A percentile compares a stretch with the other conserved stretches of the same genome.
These are phyloP conservation scores for Corymbia maculata DNA, from an alignment of 345 rosid genomes.

Conservation along the genomic window DNA sequence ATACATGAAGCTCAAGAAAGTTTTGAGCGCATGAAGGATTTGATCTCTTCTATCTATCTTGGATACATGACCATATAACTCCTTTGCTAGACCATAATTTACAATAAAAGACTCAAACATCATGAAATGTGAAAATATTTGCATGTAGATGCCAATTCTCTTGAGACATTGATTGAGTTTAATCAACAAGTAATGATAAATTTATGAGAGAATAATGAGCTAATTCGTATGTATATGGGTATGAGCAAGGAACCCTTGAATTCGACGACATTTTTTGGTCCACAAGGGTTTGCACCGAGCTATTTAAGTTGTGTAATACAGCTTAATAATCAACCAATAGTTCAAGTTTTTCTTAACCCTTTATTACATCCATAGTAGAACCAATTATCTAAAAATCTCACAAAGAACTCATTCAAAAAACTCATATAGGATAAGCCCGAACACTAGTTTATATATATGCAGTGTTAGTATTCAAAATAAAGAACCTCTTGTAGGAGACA, in stretches of 20 bases:
- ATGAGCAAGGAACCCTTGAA: background rate
- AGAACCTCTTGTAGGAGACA: background rate
- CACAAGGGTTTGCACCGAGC: background rate
- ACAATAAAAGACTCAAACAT: background rate
- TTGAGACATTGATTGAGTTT: background rate
- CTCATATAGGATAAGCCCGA: background rate
- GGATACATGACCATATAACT: background rate
- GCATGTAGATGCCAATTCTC: background rate
- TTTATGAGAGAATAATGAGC: background rate
- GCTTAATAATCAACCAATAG: background rate
- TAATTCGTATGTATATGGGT: background rate
- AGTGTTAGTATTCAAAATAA: background rate
- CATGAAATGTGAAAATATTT: background rate
- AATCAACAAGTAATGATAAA: background rate
- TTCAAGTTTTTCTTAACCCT: background rate
- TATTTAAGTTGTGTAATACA: background rate
- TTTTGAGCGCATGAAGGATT: background rate
- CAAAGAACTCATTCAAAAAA: background rate
- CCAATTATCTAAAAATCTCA: background rate
- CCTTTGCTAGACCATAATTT: background rate
- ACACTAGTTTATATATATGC: too few species aligned
- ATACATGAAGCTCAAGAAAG: background rate
- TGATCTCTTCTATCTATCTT: background rate
- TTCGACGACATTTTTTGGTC: background rate
- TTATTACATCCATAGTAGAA: background rate